A percentile compares a stretch with the other conserved stretches of the same genome.
Conservation (phyloP, 2,329 filamentous ascomycete species). For the Phoma herbarum region DNA sequence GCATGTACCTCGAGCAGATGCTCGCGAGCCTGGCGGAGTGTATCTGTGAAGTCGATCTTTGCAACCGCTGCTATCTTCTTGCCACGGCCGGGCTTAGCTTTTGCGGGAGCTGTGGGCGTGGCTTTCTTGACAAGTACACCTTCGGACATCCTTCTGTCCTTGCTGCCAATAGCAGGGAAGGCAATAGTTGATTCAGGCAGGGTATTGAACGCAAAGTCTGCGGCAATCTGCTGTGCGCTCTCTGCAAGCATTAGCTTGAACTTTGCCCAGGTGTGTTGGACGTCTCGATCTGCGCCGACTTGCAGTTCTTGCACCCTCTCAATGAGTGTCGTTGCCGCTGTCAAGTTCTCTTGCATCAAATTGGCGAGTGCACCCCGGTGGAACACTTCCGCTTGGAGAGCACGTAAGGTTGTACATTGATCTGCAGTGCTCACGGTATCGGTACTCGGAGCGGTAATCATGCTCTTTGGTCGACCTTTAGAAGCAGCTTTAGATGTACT, state of each 20-base stretch:
- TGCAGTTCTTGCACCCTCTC: constrained; percentile 36
- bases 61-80: constrained; percentile 32
- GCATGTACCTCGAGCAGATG: constrained; percentile 71
- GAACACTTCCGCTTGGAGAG: constrained; percentile 59
- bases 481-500: constrained; percentile 18
- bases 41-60: constrained; percentile 62
- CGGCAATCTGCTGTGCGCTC: constrained; percentile 75
- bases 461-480: constrained; percentile 25
- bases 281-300: constrained; percentile 52
- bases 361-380: constrained; percentile 60
- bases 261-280: constrained; percentile 65
- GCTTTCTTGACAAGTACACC: constrained; percentile 26
- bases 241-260: constrained; percentile 74
- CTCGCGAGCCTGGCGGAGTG: constrained; percentile 71
- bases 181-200: constrained; percentile 93
- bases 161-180: constrained; percentile 70
- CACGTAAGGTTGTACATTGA: constrained; percentile 52
- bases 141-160: constrained; percentile 41
- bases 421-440: constrained; percentile 32
- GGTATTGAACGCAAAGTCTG: constrained; percentile 86
- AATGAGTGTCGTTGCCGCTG: constrained; percentile 41
- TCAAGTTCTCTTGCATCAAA: constrained; percentile 43
- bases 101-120: constrained; percentile 16
- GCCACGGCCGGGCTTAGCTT: constrained; percentile 28
- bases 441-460: constrained; percentile 11